Conservation (phyloP, 306 rosid species). For the Hippophae tibetana region DNA sequence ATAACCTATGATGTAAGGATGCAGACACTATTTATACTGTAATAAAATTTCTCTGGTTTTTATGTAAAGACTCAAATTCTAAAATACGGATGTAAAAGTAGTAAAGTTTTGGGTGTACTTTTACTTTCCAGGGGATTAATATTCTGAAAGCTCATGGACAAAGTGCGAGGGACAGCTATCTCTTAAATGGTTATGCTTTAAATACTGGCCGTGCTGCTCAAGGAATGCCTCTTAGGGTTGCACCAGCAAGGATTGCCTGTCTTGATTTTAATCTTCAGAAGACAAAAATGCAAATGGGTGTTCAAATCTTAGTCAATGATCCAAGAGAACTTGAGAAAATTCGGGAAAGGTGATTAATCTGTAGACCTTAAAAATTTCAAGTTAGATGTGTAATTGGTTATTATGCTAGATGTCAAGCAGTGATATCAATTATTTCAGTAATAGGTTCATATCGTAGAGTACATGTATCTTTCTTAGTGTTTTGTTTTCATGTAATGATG, state of each 20-base stretch:
- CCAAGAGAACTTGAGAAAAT: constrained; percentile 96
- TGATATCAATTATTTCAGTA: too few relatives aligned
- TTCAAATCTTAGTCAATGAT: constrained; percentile 81
- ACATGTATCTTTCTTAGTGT: too few relatives aligned
- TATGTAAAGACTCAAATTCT: neutral
- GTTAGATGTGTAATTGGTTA: neutral
- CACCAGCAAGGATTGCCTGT: constrained; percentile 94
- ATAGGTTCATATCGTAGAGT: too few relatives aligned
- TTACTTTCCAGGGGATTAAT: constrained; percentile 62
- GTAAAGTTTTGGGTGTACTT: constrained; percentile 2
- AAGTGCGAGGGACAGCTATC: constrained; percentile 86
- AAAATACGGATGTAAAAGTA: neutral
- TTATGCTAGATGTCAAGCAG: too few relatives aligned
- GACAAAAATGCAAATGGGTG: constrained; percentile 98
- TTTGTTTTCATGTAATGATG: neutral
- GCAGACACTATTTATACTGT: neutral
- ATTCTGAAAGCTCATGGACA: constrained; percentile 95
- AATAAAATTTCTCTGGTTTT: neutral
- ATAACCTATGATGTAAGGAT: neutral
- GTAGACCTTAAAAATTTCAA: neutral
- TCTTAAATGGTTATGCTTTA: constrained; percentile 89
- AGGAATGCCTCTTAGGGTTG: constrained; percentile 90
- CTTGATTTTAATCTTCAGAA: constrained; percentile 97
- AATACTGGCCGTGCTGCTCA: constrained; percentile 95
- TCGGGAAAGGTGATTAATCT: constrained; percentile 64